phyloP scores from a whole-genome alignment of 805 yeast genomes.

The Candida tallmaniae region DNA sequence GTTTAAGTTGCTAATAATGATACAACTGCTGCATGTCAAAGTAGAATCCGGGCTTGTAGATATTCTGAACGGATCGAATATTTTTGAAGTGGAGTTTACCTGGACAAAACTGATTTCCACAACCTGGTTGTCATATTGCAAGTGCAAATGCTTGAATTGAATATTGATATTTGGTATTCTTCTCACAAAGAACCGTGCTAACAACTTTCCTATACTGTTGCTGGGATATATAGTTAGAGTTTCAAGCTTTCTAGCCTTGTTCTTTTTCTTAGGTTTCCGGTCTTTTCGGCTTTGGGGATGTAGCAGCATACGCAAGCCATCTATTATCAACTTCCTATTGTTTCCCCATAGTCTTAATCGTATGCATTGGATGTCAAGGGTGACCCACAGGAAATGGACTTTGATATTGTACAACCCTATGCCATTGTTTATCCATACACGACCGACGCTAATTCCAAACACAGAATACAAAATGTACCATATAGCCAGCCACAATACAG shows the following conservation, averaged over 20 bases:
- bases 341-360: slow-evolving; percentile 38
- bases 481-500: neutral
- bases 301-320: slow-evolving; percentile 10
- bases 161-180: slow-evolving; percentile 18
- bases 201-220: neutral
- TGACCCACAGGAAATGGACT: slow-evolving; percentile 11
- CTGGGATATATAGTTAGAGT: slow-evolving; percentile 15
- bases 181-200: neutral
- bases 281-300: too few species aligned
- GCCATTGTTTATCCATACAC: slow-evolving; percentile 35
- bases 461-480: slow-evolving; percentile 30
- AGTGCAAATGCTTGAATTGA: slow-evolving; percentile 16
- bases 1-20: slow-evolving; percentile 5
- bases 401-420: slow-evolving; percentile 30
- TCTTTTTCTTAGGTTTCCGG: neutral
- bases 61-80: slow-evolving; percentile 16
- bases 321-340: slow-evolving; percentile 25
- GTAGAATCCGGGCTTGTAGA: too few species aligned
- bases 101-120: slow-evolving; percentile 17
- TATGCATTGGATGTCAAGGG: slow-evolving; percentile 18
- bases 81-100: slow-evolving; percentile 14
- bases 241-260: too few species aligned
- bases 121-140: slow-evolving; percentile 5
- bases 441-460: slow-evolving; percentile 30
- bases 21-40: too few species aligned